These are phyloP conservation scores for Apiospora saccharicola DNA, from an alignment of 2,329 filamentous ascomycete species.

Conservation along the genomic window DNA sequence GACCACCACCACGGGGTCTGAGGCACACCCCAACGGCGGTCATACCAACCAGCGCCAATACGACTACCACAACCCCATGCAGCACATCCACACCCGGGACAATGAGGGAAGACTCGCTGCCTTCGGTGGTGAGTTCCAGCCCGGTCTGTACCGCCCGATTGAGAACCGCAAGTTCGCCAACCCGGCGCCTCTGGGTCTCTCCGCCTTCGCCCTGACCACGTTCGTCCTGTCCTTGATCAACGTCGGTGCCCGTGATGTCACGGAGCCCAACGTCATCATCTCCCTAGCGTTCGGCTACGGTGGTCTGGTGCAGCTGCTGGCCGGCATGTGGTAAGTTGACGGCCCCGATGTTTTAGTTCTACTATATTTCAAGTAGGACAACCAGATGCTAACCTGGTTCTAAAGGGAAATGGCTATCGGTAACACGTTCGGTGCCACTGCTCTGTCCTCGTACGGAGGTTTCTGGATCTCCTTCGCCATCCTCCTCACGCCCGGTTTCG, in stretches of 20 bases:
- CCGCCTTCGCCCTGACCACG: constrained; percentile 82
- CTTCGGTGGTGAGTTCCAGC: constrained; percentile 78
- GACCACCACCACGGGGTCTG: constrained; percentile 13
- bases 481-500: constrained; percentile 72
- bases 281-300: constrained; percentile 77
- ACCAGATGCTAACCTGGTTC: constrained; percentile 25
- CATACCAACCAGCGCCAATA: background rate
- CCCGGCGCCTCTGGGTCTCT: constrained; percentile 78
- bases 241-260: constrained; percentile 67
- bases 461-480: constrained; percentile 84
- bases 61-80: constrained; percentile 46
- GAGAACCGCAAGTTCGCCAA: constrained; percentile 79
- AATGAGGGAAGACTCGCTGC: constrained; percentile 56
- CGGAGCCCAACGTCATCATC: constrained; percentile 70
- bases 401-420: constrained; percentile 84
- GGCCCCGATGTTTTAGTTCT: background rate
- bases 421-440: constrained; percentile 86
- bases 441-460: constrained; percentile 81
- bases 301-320: constrained; percentile 78
- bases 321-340: constrained; percentile 81
- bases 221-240: constrained; percentile 82
- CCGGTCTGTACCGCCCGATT: constrained; percentile 68
- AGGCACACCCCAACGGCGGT: background rate
- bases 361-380: background rate
- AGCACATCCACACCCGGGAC: constrained; percentile 43